Base-by-base conservation (phyloP, 2,329 filamentous ascomycete genomes). In the Diaporthe ilicicola region DNA sequence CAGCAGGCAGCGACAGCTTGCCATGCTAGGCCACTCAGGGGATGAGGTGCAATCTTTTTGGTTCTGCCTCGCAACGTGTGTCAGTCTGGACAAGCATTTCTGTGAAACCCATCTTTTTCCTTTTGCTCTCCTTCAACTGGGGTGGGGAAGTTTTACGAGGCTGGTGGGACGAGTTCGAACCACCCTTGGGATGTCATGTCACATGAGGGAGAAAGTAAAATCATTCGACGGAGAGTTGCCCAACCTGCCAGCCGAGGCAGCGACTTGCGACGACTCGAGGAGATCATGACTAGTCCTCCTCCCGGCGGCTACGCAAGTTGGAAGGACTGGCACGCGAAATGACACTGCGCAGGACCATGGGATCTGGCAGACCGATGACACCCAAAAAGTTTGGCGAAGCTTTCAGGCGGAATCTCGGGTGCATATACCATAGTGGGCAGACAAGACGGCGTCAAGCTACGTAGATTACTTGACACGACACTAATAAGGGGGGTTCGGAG, bases 281-380 rank as follows among this genome's bases (percentile, higher is more conserved):
- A 34, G 32, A 62, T 62, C 59, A 19, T 62, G 59, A 62, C 59
- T 27, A 62, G 59, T 62, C 42, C 48, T n/a, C n/a, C n/a, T n/a
- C n/a, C 44, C 19, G n/a, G 27, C 27, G 59, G 59, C 42, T 62
- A 37, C 59, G 34, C 59, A 34, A 12, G 19, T 12, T 27, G 4
- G 32, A 19, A 50, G 22, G 19, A 48, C 19, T 42, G 42, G 27
- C 56, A 17, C 19, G 22, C 42, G 59, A 48, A 62, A 48, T 62
- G 59, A 62, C 19, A 37, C 42, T 37, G 48, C 59, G 29, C 39
- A 34, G 42, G 42, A 34, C 32, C n/a, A n/a, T n/a, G n/a, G n/a
- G n/a, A n/a, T n/a, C n/a, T 62, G 48, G 7, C 42, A 34, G 42
- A 17, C 19, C 59, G 42, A 62, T 62, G 42, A 37, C 8, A 62